Evolutionary conservation across 2,329 filamentous ascomycete genomes (phyloP), one percentile per base, ranked within the genome.

Genomic region (Thermothelomyces thermophilus): DNA sequence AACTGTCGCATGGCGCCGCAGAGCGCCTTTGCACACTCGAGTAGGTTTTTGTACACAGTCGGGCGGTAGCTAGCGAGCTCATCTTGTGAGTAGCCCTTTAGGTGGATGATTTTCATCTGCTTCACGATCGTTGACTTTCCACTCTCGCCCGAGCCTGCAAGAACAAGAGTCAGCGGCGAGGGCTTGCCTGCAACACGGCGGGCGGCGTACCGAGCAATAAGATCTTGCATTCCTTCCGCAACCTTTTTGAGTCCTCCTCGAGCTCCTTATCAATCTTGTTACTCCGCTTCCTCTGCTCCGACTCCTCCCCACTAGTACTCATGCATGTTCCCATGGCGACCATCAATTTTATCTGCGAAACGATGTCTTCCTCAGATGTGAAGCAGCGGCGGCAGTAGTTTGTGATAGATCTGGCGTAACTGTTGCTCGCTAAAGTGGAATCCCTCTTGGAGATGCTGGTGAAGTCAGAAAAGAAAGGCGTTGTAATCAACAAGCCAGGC

Each of bases 71-170:
- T 85, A 63, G 86, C 86, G 43, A 97, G 77, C 70, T 98, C 93
- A 62, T 97, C 91, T 59, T 89, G 83, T 10, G 88, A 90, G 70
- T 98, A 98, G 54, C 93, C 93, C 71, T 96, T 95, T 63, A 97
- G 86, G 66, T 98, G 93, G 64, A 98, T 97, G 62, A 98, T 98
- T 73, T 97, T 98, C 93, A 98, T 98, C 76, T 98, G 93, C 71
- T 98, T 98, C 60, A 98, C 93, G 63, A 98, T 97, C 9, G 93
- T 98, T 51, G 93, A 97, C 72, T 98, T 98, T 60, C 93, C 93
- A 70, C 91, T 97, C 74, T 98, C 93, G 58, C 93, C 93, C 58
- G 93, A 97, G 58, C 93, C 93, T 96, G 67, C 58, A 35, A n/a
- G 36, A 19, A 5, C 20, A 22, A 33, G 14, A 2, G 42, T 53